These are phyloP conservation scores for Colletotrichum acutatum DNA, from an alignment of 2,329 filamentous ascomycete genomes.

Conservation along the genomic window DNA sequence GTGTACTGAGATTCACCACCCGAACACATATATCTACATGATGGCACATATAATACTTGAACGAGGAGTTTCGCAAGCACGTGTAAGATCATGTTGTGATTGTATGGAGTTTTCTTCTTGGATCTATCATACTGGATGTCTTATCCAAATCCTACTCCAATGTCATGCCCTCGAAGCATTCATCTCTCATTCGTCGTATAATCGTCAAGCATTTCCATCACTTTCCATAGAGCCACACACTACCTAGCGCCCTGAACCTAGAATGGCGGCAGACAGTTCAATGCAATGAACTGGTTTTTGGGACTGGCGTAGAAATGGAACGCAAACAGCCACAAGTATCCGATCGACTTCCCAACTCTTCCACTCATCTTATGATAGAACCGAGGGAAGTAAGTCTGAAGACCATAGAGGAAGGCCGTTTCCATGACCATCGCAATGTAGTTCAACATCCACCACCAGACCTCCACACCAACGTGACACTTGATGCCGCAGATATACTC, in stretches of 20 bases:
- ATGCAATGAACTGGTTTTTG: not conserved
- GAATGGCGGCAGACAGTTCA: slow-evolving; percentile 1
- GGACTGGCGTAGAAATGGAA: slow-evolving; percentile 25
- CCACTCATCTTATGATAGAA: slow-evolving; percentile 19
- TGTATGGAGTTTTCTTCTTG: too few species aligned
- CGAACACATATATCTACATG: too few species aligned
- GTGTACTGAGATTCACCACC: not conserved
- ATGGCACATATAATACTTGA: too few species aligned
- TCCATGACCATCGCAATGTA: slow-evolving; percentile 20
- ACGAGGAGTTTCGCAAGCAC: too few species aligned
- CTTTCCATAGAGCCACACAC: not conserved
- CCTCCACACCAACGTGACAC: slow-evolving; percentile 26
- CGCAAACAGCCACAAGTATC: slow-evolving; percentile 17
- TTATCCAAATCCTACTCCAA: not conserved
- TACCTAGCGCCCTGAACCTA: not conserved
- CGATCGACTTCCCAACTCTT: slow-evolving; percentile 12
- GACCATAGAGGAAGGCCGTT: not conserved
- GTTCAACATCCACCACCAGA: slow-evolving; percentile 26
- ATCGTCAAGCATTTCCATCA: not conserved
- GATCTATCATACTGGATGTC: too few species aligned
- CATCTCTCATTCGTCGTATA: not conserved
- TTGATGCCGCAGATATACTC: slow-evolving; percentile 2
- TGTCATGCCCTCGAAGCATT: not conserved
- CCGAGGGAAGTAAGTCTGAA: slow-evolving; percentile 1
- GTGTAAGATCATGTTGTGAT: too few species aligned